Conservation (phyloP, 176 grass and related monocot genomes). For the maize (Zea mays) region DNA sequence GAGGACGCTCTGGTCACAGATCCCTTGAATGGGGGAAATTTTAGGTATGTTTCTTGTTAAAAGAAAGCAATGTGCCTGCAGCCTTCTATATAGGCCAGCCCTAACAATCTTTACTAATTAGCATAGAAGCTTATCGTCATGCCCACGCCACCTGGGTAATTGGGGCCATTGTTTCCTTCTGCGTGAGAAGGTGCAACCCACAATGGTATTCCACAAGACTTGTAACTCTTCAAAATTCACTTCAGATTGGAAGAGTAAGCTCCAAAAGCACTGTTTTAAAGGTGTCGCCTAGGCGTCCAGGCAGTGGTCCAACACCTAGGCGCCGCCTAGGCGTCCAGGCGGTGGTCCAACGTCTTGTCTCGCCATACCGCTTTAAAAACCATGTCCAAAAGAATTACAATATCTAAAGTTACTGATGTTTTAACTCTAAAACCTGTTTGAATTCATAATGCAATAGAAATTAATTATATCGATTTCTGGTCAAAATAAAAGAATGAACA, state of each 20-base stretch:
- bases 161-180: not conserved
- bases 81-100: not conserved
- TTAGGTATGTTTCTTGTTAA: not conserved
- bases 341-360: too few relatives aligned
- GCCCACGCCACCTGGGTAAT: not conserved
- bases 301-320: too few relatives aligned
- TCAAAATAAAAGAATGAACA: conserved; percentile 21
- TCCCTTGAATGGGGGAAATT: not conserved
- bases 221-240: conserved; percentile 27
- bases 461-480: conserved; percentile 2
- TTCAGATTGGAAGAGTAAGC: not conserved
- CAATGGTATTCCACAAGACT: not conserved
- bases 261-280: not conserved
- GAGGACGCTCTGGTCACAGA: not conserved
- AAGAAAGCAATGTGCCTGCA: conserved; percentile 1
- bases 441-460: not conserved
- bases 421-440: not conserved
- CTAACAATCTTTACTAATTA: conserved; percentile 13
- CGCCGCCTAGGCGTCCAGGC: too few relatives aligned
- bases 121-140: conserved; percentile 1
- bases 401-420: not conserved
- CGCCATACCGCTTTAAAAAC: too few relatives aligned
- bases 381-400: not conserved
- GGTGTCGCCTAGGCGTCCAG: too few relatives aligned
- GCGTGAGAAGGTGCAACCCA: not conserved